Percentiles rank a stretch among this genome's conserved stretches.
Conservation (phyloP, 768 basidiomycete species). For the Mycena metata region DNA sequence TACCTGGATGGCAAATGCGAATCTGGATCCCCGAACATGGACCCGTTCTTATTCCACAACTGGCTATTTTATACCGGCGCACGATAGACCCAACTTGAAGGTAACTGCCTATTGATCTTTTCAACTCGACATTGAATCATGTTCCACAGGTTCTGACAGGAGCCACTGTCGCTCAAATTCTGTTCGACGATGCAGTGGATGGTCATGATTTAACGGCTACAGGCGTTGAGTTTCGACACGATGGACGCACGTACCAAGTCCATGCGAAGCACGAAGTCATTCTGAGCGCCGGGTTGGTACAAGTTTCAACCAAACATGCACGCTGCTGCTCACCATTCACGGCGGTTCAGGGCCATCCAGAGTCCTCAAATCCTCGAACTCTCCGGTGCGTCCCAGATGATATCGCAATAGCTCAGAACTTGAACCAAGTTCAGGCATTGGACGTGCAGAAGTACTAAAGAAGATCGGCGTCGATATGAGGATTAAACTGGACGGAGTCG, state of each 20-base stretch:
- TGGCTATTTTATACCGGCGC: slow-evolving; percentile 39
- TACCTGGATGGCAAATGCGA: slow-evolving; percentile 39
- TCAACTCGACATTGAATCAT: slow-evolving; percentile 34
- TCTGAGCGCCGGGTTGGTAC: slow-evolving; percentile 55
- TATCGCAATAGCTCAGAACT: no score
- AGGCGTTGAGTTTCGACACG: slow-evolving; percentile 61
- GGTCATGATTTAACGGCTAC: slow-evolving; percentile 52
- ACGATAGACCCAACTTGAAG: slow-evolving; percentile 27
- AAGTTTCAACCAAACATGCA: not conserved
- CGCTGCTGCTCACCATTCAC: not conserved
- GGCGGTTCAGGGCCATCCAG: not conserved
- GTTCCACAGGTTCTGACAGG: slow-evolving; percentile 35
- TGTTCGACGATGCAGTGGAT: slow-evolving; percentile 36
- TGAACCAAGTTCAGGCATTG: not conserved
- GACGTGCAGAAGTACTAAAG: slow-evolving; percentile 47
- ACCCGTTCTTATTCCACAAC: slow-evolving; percentile 48
- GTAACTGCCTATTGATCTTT: slow-evolving; percentile 41
- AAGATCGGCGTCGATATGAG: slow-evolving; percentile 53
- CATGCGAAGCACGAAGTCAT: slow-evolving; percentile 65
- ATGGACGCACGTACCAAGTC: slow-evolving; percentile 48
- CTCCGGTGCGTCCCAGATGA: not conserved
- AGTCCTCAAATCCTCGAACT: slow-evolving; percentile 27
- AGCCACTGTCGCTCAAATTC: slow-evolving; percentile 45
- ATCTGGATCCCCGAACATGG: slow-evolving; percentile 44
- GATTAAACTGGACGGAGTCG: slow-evolving; percentile 56